Base-by-base conservation (phyloP, 192 early-diverging fungal genomes). In the Radiomyces spectabilis region DNA sequence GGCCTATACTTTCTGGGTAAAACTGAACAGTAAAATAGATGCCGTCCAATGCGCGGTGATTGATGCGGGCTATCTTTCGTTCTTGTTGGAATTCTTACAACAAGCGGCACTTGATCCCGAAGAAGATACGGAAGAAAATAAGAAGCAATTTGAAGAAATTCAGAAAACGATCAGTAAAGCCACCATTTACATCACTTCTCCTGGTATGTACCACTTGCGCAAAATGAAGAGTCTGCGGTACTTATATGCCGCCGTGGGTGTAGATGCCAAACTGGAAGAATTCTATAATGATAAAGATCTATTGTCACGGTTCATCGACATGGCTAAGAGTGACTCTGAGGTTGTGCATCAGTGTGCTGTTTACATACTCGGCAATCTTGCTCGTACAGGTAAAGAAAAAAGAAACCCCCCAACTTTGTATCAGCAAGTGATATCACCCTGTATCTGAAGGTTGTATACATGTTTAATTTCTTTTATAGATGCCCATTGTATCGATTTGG, bases 341-440 rank as follows among this genome's bases (percentile, higher is more conserved):
- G 54, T 65, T 3, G 63, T 69, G 32, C 33, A 51, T 19, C 34
- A 59, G 39, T 25, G 69, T 33, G 83, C 85, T 1, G 79, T 76
- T 1, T 73, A 85, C 50, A 80, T 76, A 15, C 48, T 88, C 40
- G 86, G 85, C 34, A 88, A 88, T 47, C 61, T 88, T 41, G 86
- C 86, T 32, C 69, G 86, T 51, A 80, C 76, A 48, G 78, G 76
- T 74, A 59, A 25, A 25, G 27, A 33, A 16, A 51, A 15, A 44
- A 16, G 38, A 21, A 34, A n/a, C 42, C 9, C n/a, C n/a, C n/a
- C n/a, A n/a, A n/a, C n/a, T n/a, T n/a, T n/a, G n/a, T n/a, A n/a
- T n/a, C n/a, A n/a, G n/a, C n/a, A n/a, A n/a, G n/a, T n/a, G n/a
- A n/a, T n/a, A n/a, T n/a, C n/a, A n/a, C n/a, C n/a, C n/a, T n/a